Base-by-base conservation (phyloP, 208 protist genomes). In the Trypanosoma conorhini region DNA sequence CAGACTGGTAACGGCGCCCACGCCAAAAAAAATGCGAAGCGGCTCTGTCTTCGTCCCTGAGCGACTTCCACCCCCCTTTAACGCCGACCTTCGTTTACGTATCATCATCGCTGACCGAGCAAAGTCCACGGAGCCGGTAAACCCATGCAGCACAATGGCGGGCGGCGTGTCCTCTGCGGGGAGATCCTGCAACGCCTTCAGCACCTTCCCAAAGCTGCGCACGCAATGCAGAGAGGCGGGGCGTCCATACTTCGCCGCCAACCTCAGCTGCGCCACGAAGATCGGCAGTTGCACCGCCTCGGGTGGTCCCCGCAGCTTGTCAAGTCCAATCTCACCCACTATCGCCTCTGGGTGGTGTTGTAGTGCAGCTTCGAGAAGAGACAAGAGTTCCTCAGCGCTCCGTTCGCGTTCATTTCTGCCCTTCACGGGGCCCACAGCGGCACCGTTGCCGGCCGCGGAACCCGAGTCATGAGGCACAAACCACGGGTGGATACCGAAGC, bases 151-250 rank as follows among this genome's bases (percentile, higher is more conserved):
- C 24, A 96, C 70, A 67, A 96, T 88, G 17, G 81, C 70, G 3
- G 86, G 88, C 19, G 88, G 88, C 3, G 76, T 82, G 42, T 88
- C 56, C 42, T 89, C 85, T 5, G 38, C 26, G 9, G 30, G 15
- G 3, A 80, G 46, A 2, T 79, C 59, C 26, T 75, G 54, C 28
- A 96, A 68, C 7, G 89, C 33, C 54, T 80, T 10, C 50, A 94
- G 50, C 62, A 96, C 69, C 19, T 82, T 62, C 2, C 86, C 86
- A 71, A 93, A 87, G 44, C 83, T 78, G 19, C 87, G 86, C 57
- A 94, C 91, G 63, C 91, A 96, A 79, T 96, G 88, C 30, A 96
- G 72, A 0, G 86, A 93, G 10, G 92, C 88, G 5, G 85, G 83
- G 0, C 88, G 82, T 0, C 59, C 15, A 64, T 93, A 83, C 4